Evolutionary conservation across 2,329 filamentous ascomycete genomes (phyloP), one percentile per base, ranked within the genome.

Genomic region (Trichophyton schoenleinii): DNA sequence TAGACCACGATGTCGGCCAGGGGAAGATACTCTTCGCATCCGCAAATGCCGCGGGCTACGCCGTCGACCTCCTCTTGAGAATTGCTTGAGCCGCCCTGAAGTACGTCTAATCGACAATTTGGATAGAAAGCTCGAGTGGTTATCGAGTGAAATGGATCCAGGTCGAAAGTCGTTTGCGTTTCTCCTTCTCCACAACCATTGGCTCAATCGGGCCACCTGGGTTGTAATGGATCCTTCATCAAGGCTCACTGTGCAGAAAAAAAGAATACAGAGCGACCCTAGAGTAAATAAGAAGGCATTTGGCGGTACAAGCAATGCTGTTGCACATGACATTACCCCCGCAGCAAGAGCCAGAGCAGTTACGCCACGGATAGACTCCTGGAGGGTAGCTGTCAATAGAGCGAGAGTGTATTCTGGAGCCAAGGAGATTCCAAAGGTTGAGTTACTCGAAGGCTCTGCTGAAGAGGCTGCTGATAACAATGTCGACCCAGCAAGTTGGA

Each of bases 161-260:
- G 74, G 74, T 8, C 68, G 71, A 55, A 74, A 71, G 62, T 70
- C 73, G 4, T 75, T 71, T 59, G 72, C 75, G 62, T 76, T 76
- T 60, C 66, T 71, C 25, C 62, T 73, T 22, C 68, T 76, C 46
- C 70, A 73, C 36, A 75, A 75, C 57, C 74, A 75, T 61, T 77
- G 74, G 74, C 58, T 76, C n/a, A 77, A 75, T 60, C 68, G 63
- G 46, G 66, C 71, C 36, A 75, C 73, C 0, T 75, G 73, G 74
- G 55, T 73, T 20, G 72, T 76, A 31, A 68, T 70, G 46, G 73
- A 75, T 61, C 73, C 74, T 7, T 63, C 70, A n/a, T 75, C 72
- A 31, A 68, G 74, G 59, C 67, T 73, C 28, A 62, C 70, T 5
- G 66, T 63, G 4, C 66, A 73, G 42, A 63, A 64, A 28, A 71